phyloP scores from a whole-genome alignment of 768 basidiomycete species.

The Termitomyces titanicus region DNA sequence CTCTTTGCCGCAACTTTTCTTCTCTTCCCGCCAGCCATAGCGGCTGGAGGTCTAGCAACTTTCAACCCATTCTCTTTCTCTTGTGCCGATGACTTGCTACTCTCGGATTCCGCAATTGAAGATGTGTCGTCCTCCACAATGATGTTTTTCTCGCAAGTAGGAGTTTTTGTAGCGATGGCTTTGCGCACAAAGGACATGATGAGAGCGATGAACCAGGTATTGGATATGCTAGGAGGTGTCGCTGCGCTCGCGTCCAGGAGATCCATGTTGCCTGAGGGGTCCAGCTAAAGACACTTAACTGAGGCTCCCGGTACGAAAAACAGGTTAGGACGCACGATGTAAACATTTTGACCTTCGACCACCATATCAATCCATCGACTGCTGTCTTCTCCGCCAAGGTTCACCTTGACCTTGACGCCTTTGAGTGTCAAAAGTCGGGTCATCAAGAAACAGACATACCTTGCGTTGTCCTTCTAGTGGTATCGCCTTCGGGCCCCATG shows the following conservation, averaged over 20 bases:
- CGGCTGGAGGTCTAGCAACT: constrained; percentile 33
- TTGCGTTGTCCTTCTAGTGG: constrained; percentile 66
- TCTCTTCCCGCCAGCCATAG: constrained; percentile 61
- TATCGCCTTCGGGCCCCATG: constrained; percentile 79
- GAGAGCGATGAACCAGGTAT: constrained; percentile 70
- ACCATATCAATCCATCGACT: constrained; percentile 73
- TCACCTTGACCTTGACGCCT: constrained; percentile 62
- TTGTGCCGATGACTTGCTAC: constrained; percentile 36
- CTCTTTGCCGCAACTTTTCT: constrained; percentile 49
- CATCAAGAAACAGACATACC: constrained; percentile 32
- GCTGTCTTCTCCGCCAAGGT: constrained; percentile 60
- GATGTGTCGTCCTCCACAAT: constrained; percentile 33
- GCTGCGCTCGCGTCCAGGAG: constrained; percentile 59
- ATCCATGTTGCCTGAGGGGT: constrained; percentile 54
- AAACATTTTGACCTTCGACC: constrained; percentile 74
- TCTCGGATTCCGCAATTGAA: constrained; percentile 42
- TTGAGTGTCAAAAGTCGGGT: not conserved
- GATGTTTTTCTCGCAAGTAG: constrained; percentile 16
- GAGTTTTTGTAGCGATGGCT: constrained; percentile 19
- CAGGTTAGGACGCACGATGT: constrained; percentile 51
- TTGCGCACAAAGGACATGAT: constrained; percentile 30
- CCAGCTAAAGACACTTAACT: constrained; percentile 40
- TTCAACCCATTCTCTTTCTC: constrained; percentile 24
- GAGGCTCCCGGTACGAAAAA: not conserved
- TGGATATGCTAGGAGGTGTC: constrained; percentile 47